Percentiles rank a stretch among this genome's conserved stretches.
Conservation (phyloP, 2,329 filamentous ascomycete species). For the Curvularia spicifera region DNA sequence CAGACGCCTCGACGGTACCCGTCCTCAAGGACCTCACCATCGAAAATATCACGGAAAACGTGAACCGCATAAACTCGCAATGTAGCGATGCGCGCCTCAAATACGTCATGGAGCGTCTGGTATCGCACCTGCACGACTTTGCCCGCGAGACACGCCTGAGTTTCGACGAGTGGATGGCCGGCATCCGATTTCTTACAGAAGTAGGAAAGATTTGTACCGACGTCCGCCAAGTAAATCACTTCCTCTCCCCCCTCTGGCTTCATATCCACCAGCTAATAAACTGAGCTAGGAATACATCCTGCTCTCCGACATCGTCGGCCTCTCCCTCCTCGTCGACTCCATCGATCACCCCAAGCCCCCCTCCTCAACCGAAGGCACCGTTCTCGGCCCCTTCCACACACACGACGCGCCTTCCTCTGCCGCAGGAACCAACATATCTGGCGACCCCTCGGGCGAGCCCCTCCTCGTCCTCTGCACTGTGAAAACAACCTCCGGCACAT, state of each 20-base stretch:
- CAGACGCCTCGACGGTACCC: conserved; percentile 17
- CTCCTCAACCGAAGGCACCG: conserved; percentile 74
- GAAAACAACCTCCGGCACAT: conserved; percentile 67
- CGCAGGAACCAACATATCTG: conserved; percentile 68
- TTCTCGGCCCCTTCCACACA: conserved; percentile 83
- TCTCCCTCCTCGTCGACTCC: conserved; percentile 79
- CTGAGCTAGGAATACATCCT: conserved; percentile 74
- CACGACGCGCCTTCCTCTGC: conserved; percentile 69
- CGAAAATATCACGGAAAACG: conserved; percentile 81
- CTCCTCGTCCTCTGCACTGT: conserved; percentile 77
- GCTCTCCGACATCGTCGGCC: conserved; percentile 77
- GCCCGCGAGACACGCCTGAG: conserved; percentile 78
- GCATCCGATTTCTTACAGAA: conserved; percentile 72
- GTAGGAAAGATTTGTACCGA: conserved; percentile 77
- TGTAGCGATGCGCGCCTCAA: conserved; percentile 68
- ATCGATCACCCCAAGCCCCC: conserved; percentile 84
- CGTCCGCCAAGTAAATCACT: conserved; percentile 67
- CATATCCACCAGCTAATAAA: neutral
- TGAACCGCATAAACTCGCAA: conserved; percentile 75
- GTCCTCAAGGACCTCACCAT: conserved; percentile 70
- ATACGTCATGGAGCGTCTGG: conserved; percentile 75
- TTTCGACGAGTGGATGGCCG: conserved; percentile 79
- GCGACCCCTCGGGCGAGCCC: conserved; percentile 71
- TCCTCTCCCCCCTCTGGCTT: no score
- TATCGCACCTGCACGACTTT: conserved; percentile 82